Evolutionary conservation across 805 yeast genomes (phyloP), one percentile per base, ranked within the genome.

Genomic region (Kodamaea hsintzibuensis): DNA sequence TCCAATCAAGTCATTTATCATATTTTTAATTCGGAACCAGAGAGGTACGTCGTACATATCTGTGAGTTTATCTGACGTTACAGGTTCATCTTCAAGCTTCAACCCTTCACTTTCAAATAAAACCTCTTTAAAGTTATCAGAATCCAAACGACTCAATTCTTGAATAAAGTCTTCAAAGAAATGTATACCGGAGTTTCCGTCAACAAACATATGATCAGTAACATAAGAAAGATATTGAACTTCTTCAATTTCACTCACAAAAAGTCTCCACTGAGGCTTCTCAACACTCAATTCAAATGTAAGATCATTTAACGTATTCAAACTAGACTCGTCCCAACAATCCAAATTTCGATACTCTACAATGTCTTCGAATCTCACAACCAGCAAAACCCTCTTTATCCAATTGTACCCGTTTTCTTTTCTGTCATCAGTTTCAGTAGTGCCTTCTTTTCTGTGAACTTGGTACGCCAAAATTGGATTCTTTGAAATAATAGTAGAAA

Each of bases 401-500:
- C 49, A 46, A 14, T 46, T 46, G 19, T 8, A 10, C 7, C 49
- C 39, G 30, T 46, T 33, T 7, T n/a, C 16, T 16, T 14, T 35
- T 14, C 10, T 16, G n/a, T 46, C 49, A 30, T 46, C 49, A 16
- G 33, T 19, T 10, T 25, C n/a, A 7, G 47, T 19, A 3, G 47
- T 43, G 4, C 42, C 42, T n/a, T 30, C 27, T 18, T 33, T 46
- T 8, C 49, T 27, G 49, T 22, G 35, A 7, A 35, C 40, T 14
- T 46, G 49, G 25, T 30, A 46, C 16, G 49, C 49, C 3, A 46
- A 14, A 33, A 46, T 25, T 6, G 49, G 42, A 25, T 46, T 13
- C 42, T 46, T 35, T 3, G 9, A 18, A 10, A 46, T 46, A 8
- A 46, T 46, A 7, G 4, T 3, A 12, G 17, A 9, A 9, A 46